Percentiles rank a stretch among this genome's conserved stretches.
Evolutionary conservation across 2,329 filamentous ascomycete genomes (phyloP).

Genomic region (Camptophora hylomeconis): DNA sequence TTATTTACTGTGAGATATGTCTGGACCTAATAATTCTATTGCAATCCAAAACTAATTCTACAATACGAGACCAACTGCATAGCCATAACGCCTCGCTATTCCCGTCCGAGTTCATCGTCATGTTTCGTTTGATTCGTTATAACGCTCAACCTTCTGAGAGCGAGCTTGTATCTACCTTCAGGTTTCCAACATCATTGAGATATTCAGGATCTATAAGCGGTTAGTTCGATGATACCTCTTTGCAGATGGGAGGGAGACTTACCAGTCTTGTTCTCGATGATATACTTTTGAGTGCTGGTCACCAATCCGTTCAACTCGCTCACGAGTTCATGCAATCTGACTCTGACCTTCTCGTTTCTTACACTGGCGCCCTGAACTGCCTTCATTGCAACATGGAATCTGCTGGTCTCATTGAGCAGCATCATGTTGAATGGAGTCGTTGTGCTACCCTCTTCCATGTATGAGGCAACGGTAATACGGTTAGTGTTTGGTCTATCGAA

Average conservation of each 20-base stretch:
- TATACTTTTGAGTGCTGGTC: constrained; percentile 39
- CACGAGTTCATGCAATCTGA: constrained; percentile 33
- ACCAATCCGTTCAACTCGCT: constrained; percentile 37
- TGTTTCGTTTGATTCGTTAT: too few relatives aligned
- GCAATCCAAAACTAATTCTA: too few relatives aligned
- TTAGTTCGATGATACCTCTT: not conserved
- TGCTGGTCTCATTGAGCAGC: constrained; percentile 46
- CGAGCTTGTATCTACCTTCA: constrained; percentile 11
- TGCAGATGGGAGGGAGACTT: constrained; percentile 15
- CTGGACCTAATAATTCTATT: too few relatives aligned
- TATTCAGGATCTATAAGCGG: constrained; percentile 10
- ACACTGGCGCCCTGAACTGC: constrained; percentile 38
- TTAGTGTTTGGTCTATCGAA: constrained; percentile 43
- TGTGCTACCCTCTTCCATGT: constrained; percentile 52
- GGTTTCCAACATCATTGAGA: constrained; percentile 11
- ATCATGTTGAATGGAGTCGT: constrained; percentile 61
- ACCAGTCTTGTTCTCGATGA: constrained; percentile 41
- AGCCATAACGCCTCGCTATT: too few relatives aligned
- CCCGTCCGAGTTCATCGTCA: too few relatives aligned
- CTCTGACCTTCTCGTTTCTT: constrained; percentile 35
- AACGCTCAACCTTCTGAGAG: constrained; percentile 11
- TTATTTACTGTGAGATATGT: too few relatives aligned
- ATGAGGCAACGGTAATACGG: constrained; percentile 44
- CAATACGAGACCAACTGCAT: too few relatives aligned
- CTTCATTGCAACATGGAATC: constrained; percentile 45